Base-by-base conservation (phyloP, 1,284 basidiomycete genomes). In the Fomitopsis palustris region DNA sequence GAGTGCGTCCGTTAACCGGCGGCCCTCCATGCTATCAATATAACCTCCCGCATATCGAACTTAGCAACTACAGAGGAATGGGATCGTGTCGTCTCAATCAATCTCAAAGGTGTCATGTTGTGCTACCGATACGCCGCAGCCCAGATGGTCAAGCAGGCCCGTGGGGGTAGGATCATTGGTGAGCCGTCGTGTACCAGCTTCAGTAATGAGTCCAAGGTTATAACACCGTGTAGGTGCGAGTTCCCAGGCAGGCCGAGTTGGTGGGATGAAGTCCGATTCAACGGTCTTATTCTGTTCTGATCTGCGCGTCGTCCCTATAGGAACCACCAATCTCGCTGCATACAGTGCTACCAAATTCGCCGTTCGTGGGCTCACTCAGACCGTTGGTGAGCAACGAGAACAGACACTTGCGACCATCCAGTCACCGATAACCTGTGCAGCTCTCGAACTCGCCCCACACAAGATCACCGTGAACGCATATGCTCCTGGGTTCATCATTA, bases 151-250 rank as follows among this genome's bases (percentile, higher is more conserved):
- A 66, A 70, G 61, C 75, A 76, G 62, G 74, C 74, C 7, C 62
- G 63, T 3, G 75, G 75, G 0, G 75, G 75, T 3, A 65, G 72
- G 27, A 71, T 76, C 12, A 69, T 76, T 19, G 75, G 73, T 69
- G 4, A 42, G 39, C 2, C 17, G 10, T 4, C n/a, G n/a, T n/a
- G 21, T 25, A 23, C 3, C n/a, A 14, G n/a, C 38, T 59, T 4
- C 8, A 17, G 16, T 41, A 2, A n/a, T n/a, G 9, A 16, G 39
- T 21, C 19, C 19, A 43, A n/a, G n/a, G n/a, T n/a, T n/a, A n/a
- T n/a, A n/a, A n/a, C n/a, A n/a, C n/a, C n/a, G n/a, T 7, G 25
- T 35, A 60, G 59, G 55, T 10, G 59, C 59, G 33, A 56, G 49
- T 35, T 60, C 59, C 8, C 47, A 47, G n/a, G 54, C 55, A 8